Percentiles rank a stretch among this genome's conserved stretches.
These are phyloP conservation scores for Penicillium mononematosum DNA, from an alignment of 495 filamentous ascomycete genomes.

Conservation along the genomic window DNA sequence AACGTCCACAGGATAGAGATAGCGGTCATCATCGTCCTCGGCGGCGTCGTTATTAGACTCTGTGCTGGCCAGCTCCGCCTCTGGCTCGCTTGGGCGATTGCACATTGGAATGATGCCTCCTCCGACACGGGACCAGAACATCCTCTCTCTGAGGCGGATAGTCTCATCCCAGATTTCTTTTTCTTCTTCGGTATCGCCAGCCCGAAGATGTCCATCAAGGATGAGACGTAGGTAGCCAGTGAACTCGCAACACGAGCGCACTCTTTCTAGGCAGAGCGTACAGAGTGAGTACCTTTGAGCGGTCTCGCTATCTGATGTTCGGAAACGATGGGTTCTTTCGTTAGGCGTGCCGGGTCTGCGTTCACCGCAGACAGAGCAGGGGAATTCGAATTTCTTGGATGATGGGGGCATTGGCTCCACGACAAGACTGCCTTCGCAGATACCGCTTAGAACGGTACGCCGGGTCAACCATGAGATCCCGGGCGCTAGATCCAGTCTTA, in stretches of 20 bases:
- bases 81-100: constrained; percentile 17
- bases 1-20: constrained; percentile 15
- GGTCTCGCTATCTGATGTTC: constrained; percentile 77
- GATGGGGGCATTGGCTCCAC: constrained; percentile 79
- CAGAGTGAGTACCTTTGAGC: constrained; percentile 89
- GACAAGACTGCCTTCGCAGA: constrained; percentile 81
- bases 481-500: constrained; percentile 83
- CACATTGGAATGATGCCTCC: constrained; percentile 79
- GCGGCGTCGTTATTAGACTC: neutral
- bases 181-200: constrained; percentile 71
- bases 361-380: constrained; percentile 90
- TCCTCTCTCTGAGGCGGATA: constrained; percentile 80
- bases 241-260: constrained; percentile 88
- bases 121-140: constrained; percentile 94
- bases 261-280: constrained; percentile 76
- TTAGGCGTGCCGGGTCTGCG: constrained; percentile 64
- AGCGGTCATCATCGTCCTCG: constrained; percentile 2
- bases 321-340: constrained; percentile 81
- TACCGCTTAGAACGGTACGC: constrained; percentile 74
- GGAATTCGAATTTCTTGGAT: constrained; percentile 58
- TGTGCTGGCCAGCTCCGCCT: constrained; percentile 3
- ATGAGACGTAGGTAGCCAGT: constrained; percentile 85
- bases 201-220: constrained; percentile 82
- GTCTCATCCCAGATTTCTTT: constrained; percentile 92
- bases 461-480: constrained; percentile 91